Evolutionary conservation across 768 basidiomycete species (phyloP).

Genomic region (Auriscalpium microsporum): DNA sequence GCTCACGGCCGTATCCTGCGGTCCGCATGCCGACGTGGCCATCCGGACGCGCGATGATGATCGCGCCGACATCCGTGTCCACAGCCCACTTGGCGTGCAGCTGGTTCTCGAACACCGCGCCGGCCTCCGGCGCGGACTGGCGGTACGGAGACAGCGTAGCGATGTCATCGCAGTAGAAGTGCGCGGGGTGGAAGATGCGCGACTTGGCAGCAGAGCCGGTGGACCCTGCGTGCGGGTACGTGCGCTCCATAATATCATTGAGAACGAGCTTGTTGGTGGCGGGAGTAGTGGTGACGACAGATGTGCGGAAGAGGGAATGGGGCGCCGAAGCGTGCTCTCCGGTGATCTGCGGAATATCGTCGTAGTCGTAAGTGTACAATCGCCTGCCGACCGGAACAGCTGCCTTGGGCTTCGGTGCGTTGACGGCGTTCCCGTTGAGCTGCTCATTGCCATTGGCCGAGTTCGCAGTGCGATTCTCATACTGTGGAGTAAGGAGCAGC

Average conservation of each 20-base stretch:
- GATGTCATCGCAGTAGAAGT: slow-evolving; percentile 7
- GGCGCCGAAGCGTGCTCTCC: not conserved
- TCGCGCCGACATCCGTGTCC: slow-evolving; percentile 1
- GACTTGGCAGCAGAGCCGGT: not conserved
- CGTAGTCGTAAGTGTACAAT: slow-evolving; percentile 4
- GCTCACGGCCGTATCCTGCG: not conserved
- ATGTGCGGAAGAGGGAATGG: slow-evolving; percentile 2
- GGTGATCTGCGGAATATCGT: slow-evolving; percentile 6
- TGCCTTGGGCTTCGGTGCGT: not conserved
- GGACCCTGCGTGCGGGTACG: not conserved
- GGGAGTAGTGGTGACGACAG: slow-evolving; percentile 2
- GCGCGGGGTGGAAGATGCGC: slow-evolving; percentile 2
- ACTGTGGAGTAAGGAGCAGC: not conserved
- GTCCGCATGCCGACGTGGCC: not conserved
- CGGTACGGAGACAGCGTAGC: slow-evolving; percentile 1
- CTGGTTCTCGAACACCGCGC: slow-evolving; percentile 1
- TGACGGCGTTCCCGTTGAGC: not conserved
- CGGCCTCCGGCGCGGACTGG: slow-evolving; percentile 3
- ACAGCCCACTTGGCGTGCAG: slow-evolving; percentile 5
- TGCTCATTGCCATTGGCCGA: not conserved
- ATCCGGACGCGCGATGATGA: slow-evolving; percentile 5
- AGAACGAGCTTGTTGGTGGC: not conserved
- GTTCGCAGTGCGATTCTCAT: not conserved
- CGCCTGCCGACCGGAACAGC: not conserved
- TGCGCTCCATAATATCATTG: not conserved